A percentile compares a stretch with the other conserved stretches of the same genome.
phyloP scores from a whole-genome alignment of 2,329 filamentous ascomycete species.

The Huntiella omanensis region DNA sequence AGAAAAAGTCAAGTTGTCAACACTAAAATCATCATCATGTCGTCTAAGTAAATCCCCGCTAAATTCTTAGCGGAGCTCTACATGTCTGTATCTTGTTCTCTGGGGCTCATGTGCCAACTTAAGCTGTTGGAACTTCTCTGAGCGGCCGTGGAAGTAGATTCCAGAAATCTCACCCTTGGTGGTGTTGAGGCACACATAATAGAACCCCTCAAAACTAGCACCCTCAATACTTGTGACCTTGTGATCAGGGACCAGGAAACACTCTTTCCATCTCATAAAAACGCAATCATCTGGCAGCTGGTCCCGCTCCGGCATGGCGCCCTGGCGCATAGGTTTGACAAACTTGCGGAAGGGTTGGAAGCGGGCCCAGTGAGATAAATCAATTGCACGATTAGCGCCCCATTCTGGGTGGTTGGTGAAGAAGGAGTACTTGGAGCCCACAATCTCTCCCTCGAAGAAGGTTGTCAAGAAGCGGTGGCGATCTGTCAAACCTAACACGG shows the following conservation, averaged over 20 bases:
- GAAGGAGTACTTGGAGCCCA: slow-evolving; percentile 89
- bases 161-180: slow-evolving; percentile 68
- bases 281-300: slow-evolving; percentile 68
- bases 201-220: slow-evolving; percentile 95
- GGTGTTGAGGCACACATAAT: slow-evolving; percentile 98
- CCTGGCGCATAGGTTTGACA: slow-evolving; percentile 36
- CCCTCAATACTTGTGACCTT: slow-evolving; percentile 77
- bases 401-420: slow-evolving; percentile 73
- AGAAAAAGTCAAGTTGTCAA: neutral
- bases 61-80: slow-evolving; percentile 49
- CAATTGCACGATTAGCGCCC: slow-evolving; percentile 82
- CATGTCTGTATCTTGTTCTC: slow-evolving; percentile 61
- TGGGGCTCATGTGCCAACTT: slow-evolving; percentile 79
- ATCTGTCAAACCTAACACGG: slow-evolving; percentile 57
- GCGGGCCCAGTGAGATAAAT: slow-evolving; percentile 81
- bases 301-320: slow-evolving; percentile 42
- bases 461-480: slow-evolving; percentile 96
- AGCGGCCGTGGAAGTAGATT: slow-evolving; percentile 96
- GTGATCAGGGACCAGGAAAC: slow-evolving; percentile 91
- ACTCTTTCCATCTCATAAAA: slow-evolving; percentile 99
- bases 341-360: slow-evolving; percentile 76
- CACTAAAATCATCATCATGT: neutral
- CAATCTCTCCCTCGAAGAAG: slow-evolving; percentile 96
- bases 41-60: neutral
- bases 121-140: slow-evolving; percentile 93